These are phyloP conservation scores for Hypholoma sublateritium DNA, from an alignment of 768 basidiomycete species.

Conservation along the genomic window DNA sequence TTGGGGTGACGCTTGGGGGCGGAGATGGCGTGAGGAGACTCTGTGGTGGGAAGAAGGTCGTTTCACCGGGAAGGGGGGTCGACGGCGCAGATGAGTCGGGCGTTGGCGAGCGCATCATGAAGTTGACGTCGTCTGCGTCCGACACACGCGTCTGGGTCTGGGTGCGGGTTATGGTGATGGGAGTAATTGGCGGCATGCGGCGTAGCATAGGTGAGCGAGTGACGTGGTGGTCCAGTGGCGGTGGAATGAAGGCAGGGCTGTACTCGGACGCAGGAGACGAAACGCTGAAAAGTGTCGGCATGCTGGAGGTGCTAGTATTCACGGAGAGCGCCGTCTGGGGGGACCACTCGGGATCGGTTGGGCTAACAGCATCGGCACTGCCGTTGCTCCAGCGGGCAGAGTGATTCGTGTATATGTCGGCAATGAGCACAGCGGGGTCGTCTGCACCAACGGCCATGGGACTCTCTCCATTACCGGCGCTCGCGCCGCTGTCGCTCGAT, in stretches of 20 bases:
- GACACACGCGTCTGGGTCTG: slow-evolving; percentile 30
- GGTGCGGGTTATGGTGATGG: slow-evolving; percentile 29
- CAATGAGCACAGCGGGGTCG: slow-evolving; percentile 39
- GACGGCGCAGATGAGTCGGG: slow-evolving; percentile 12
- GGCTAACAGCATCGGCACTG: background rate
- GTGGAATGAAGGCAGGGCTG: slow-evolving; percentile 18
- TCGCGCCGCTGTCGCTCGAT: slow-evolving; percentile 36
- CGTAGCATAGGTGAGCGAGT: background rate
- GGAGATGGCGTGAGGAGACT: slow-evolving; percentile 48
- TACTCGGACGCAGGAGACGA: background rate
- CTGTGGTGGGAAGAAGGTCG: slow-evolving; percentile 5
- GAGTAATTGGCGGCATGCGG: slow-evolving; percentile 30
- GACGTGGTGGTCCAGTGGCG: slow-evolving; percentile 15
- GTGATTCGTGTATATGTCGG: slow-evolving; percentile 31
- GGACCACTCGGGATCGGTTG: slow-evolving; percentile 10
- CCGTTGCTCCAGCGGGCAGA: slow-evolving; percentile 20
- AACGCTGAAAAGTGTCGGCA: background rate
- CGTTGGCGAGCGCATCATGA: slow-evolving; percentile 24
- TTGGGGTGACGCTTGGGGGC: slow-evolving; percentile 54
- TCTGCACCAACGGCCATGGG: slow-evolving; percentile 47
- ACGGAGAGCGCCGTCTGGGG: background rate
- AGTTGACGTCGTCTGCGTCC: background rate
- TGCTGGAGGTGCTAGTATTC: background rate
- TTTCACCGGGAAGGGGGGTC: background rate
- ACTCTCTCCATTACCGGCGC: slow-evolving; percentile 22